A percentile compares a stretch with the other conserved stretches of the same genome.
phyloP scores from a whole-genome alignment of 2,329 filamentous ascomycete species.

The Mariannaea sp. region DNA sequence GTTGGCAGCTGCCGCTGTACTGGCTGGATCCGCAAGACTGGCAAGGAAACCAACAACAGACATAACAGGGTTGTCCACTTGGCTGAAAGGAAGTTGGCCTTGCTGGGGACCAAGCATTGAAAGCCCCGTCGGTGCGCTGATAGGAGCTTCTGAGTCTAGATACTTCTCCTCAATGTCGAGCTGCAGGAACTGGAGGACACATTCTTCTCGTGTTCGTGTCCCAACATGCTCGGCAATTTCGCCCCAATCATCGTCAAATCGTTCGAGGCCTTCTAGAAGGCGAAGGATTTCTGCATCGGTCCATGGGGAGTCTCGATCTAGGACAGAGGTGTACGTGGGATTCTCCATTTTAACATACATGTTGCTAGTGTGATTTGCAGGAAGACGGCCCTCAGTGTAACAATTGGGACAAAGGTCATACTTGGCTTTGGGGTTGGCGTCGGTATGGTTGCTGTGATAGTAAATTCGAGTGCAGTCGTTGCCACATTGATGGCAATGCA shows the following conservation, averaged over 20 bases:
- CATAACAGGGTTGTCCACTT: slow-evolving; percentile 94
- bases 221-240: slow-evolving; percentile 91
- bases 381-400: slow-evolving; percentile 82
- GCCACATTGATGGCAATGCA: slow-evolving; percentile 89
- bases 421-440: slow-evolving; percentile 69
- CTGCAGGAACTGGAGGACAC: slow-evolving; percentile 93
- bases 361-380: slow-evolving; percentile 74
- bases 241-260: slow-evolving; percentile 95
- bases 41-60: slow-evolving; percentile 95
- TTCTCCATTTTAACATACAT: slow-evolving; percentile 93
- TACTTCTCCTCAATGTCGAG: slow-evolving; percentile 98
- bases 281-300: slow-evolving; percentile 87
- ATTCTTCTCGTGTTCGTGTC: slow-evolving; percentile 91
- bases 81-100: slow-evolving; percentile 85
- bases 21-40: slow-evolving; percentile 84
- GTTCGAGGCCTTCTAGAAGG: slow-evolving; percentile 87
- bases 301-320: slow-evolving; percentile 88
- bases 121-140: slow-evolving; percentile 61
- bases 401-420: slow-evolving; percentile 93
- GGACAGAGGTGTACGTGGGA: slow-evolving; percentile 75
- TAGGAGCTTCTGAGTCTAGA: slow-evolving; percentile 70
- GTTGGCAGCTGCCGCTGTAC: slow-evolving; percentile 87
- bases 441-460: slow-evolving; percentile 62
- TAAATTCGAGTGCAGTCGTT: slow-evolving; percentile 79
- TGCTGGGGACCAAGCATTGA: slow-evolving; percentile 72